Evolutionary conservation across 2,329 filamentous ascomycete species (phyloP).

Genomic region (Penicillium aurantiogriseum): DNA sequence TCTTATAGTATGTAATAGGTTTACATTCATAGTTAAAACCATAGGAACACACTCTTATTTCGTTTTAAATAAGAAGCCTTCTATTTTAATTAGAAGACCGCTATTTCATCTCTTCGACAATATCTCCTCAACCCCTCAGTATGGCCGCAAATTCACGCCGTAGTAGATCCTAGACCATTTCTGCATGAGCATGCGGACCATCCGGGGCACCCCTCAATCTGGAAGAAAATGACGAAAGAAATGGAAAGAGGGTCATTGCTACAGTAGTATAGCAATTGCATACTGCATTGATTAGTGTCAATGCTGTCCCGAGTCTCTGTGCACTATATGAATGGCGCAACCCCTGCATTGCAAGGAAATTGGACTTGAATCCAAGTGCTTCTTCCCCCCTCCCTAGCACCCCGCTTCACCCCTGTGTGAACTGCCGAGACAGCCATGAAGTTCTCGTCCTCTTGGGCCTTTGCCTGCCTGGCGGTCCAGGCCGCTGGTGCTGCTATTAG

Average conservation of each 20-base stretch:
- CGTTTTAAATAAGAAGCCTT: neutral
- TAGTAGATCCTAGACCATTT: neutral
- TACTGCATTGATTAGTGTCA: conserved; percentile 6
- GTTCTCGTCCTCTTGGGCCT: conserved; percentile 33
- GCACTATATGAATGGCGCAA: conserved; percentile 19
- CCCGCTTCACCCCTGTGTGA: neutral
- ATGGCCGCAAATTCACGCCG: neutral
- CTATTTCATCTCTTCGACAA: neutral
- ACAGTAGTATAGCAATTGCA: conserved; percentile 1
- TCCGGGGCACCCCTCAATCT: conserved; percentile 5
- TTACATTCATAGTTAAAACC: neutral
- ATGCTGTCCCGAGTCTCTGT: neutral
- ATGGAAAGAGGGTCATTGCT: neutral
- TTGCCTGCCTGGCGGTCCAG: conserved; percentile 45
- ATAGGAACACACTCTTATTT: no score
- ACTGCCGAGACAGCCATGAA: conserved; percentile 37
- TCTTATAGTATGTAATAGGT: neutral
- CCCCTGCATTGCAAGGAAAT: conserved; percentile 12
- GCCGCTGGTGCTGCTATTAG: conserved; percentile 50
- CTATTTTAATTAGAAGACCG: neutral
- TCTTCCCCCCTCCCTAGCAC: neutral
- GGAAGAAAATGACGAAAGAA: conserved; percentile 2
- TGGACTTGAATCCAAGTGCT: neutral
- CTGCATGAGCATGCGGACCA: neutral
- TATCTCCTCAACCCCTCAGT: neutral